Evolutionary conservation across 768 basidiomycete species (phyloP).

Genomic region (Strobilomyces confusus): DNA sequence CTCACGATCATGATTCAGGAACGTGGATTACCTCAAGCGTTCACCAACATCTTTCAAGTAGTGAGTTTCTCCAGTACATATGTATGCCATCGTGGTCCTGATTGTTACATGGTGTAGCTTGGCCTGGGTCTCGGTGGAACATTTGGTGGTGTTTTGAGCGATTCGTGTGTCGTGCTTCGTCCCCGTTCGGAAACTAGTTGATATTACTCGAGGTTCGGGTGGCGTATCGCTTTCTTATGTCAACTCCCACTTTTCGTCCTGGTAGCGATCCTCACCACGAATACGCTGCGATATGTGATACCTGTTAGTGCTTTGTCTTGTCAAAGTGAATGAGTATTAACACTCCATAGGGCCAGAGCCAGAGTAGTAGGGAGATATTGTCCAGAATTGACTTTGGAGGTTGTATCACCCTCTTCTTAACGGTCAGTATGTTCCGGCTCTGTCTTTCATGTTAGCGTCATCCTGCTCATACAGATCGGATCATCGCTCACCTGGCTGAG

Average conservation of each 20-base stretch:
- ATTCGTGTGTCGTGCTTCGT: slow-evolving; percentile 1
- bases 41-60: slow-evolving; percentile 29
- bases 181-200: not conserved
- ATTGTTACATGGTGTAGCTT: not conserved
- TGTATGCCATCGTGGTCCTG: too few relatives aligned
- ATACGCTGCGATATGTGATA: slow-evolving; percentile 3
- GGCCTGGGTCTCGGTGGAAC: slow-evolving; percentile 13
- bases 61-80: slow-evolving; percentile 10
- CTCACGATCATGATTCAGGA: not conserved
- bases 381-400: slow-evolving; percentile 16
- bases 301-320: not conserved
- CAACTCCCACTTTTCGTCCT: slow-evolving; percentile 7
- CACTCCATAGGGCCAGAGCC: slow-evolving; percentile 7
- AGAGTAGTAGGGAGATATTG: slow-evolving; percentile 2
- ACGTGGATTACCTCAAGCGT: slow-evolving; percentile 38
- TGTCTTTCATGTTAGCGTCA: not conserved
- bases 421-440: not conserved
- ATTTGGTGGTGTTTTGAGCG: slow-evolving; percentile 9
- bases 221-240: slow-evolving; percentile 2
- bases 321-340: too few relatives aligned
- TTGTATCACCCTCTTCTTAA: slow-evolving; percentile 1
- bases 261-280: slow-evolving; percentile 1
- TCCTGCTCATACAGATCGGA: slow-evolving; percentile 5
- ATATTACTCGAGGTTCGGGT: too few relatives aligned
- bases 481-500: not conserved